Conservation (phyloP, 106 monocot species). For the Apostasia ramifera region DNA sequence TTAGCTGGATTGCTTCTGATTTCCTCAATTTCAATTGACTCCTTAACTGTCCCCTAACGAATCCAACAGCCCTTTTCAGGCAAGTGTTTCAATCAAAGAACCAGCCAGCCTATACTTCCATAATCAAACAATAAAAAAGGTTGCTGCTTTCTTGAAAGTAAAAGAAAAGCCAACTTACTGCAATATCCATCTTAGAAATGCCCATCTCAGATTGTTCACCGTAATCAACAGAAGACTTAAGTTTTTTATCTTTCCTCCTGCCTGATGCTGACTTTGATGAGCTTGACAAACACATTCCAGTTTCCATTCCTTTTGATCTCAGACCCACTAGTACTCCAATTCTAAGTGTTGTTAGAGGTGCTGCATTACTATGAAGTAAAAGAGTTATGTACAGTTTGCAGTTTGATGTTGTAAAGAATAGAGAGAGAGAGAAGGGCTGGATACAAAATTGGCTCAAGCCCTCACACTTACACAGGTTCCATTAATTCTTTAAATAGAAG, state of each 20-base stretch:
- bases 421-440: too few relatives aligned
- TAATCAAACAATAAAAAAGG: slow-evolving; percentile 6
- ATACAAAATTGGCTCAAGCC: too few relatives aligned
- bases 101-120: background rate
- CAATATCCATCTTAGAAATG: slow-evolving; percentile 15
- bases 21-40: slow-evolving; percentile 23
- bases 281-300: slow-evolving; percentile 13
- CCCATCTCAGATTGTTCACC: slow-evolving; percentile 8
- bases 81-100: background rate
- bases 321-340: slow-evolving; percentile 1
- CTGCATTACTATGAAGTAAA: slow-evolving; percentile 13
- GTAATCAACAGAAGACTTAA: slow-evolving; percentile 11
- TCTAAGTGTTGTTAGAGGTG: slow-evolving; percentile 13
- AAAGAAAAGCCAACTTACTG: background rate
- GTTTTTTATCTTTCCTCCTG: slow-evolving; percentile 13
- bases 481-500: too few relatives aligned
- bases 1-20: slow-evolving; percentile 32
- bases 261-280: slow-evolving; percentile 3
- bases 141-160: background rate
- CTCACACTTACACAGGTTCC: too few relatives aligned
- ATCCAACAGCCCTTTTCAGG: background rate
- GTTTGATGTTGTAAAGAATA: too few relatives aligned
- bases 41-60: slow-evolving; percentile 22
- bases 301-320: slow-evolving; percentile 17
- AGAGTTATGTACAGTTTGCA: background rate